Conservation (phyloP, 2,329 filamentous ascomycete genomes). For the Aotearoamyces nothofagi region DNA sequence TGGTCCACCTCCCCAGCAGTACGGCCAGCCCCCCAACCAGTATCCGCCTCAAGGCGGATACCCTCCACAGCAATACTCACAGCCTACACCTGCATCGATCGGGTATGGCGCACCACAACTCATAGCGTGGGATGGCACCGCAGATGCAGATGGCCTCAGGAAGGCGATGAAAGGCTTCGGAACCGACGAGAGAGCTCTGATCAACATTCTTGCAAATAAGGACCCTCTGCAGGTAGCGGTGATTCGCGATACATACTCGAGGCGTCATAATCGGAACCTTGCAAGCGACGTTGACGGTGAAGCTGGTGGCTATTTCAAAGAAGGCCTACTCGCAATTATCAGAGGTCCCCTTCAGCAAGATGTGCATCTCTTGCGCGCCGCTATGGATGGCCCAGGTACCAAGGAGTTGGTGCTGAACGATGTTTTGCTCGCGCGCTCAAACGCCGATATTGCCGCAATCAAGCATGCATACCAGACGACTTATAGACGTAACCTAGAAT, state of each 20-base stretch:
- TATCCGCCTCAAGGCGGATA: constrained; percentile 14
- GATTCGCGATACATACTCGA: constrained; percentile 51
- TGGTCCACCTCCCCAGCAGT: constrained; percentile 18
- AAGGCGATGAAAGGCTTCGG: constrained; percentile 89
- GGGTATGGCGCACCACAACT: constrained; percentile 66
- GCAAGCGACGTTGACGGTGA: constrained; percentile 65
- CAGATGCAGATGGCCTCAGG: constrained; percentile 57
- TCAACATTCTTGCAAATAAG: constrained; percentile 52
- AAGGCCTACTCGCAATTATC: constrained; percentile 58
- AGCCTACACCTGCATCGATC: constrained; percentile 49
- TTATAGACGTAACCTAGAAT: constrained; percentile 51
- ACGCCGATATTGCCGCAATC: constrained; percentile 80
- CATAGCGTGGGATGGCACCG: constrained; percentile 51
- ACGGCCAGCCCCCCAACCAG: constrained; percentile 22
- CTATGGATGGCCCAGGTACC: constrained; percentile 68
- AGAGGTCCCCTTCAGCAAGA: constrained; percentile 71
- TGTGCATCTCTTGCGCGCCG: constrained; percentile 51
- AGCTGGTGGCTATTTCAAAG: constrained; percentile 58
- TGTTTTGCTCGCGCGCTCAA: constrained; percentile 65
- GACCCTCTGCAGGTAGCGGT: constrained; percentile 65
- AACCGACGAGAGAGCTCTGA: constrained; percentile 69
- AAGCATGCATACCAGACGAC: constrained; percentile 60
- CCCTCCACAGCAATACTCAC: constrained; percentile 21
- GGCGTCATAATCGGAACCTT: constrained; percentile 50
- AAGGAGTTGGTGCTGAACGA: constrained; percentile 82